Conservation (phyloP, 768 basidiomycete species). For the Tricholoma bakamatsutake region DNA sequence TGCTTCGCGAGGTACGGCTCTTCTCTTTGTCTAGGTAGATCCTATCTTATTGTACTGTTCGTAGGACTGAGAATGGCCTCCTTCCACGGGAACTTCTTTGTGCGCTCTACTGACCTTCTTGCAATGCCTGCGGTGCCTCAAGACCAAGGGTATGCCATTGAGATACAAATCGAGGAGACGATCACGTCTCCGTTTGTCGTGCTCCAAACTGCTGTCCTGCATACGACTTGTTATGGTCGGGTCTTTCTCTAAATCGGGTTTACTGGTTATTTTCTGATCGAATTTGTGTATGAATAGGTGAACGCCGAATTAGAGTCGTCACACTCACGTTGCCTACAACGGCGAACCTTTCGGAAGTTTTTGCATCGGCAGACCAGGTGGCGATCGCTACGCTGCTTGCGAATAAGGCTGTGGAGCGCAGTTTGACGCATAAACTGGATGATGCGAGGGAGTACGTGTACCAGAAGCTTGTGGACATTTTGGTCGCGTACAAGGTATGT, state of each 20-base stretch:
- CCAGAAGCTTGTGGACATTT: constrained; percentile 79
- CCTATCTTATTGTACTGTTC: not conserved
- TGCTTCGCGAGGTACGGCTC: constrained; percentile 77
- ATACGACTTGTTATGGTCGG: constrained; percentile 85
- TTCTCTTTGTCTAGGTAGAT: not conserved
- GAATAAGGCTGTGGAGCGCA: constrained; percentile 90
- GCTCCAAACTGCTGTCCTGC: constrained; percentile 89
- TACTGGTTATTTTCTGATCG: not conserved
- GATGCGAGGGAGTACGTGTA: constrained; percentile 82
- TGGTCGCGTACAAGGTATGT: constrained; percentile 72
- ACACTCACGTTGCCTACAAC: constrained; percentile 87
- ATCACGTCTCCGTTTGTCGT: constrained; percentile 89
- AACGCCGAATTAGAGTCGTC: constrained; percentile 87
- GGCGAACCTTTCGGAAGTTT: constrained; percentile 81
- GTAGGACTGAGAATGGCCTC: constrained; percentile 89
- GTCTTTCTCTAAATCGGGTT: not conserved
- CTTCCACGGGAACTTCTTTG: constrained; percentile 99
- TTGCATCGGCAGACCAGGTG: constrained; percentile 85
- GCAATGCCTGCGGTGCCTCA: constrained; percentile 96
- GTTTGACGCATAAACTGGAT: constrained; percentile 80
- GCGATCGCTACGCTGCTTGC: constrained; percentile 80
- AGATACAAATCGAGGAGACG: constrained; percentile 93
- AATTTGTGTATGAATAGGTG: constrained; percentile 33
- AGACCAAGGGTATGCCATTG: constrained; percentile 94
- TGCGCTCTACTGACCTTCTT: constrained; percentile 92